phyloP scores from a whole-genome alignment of 148 eudicot genomes.

The Selenicereus undatus region DNA sequence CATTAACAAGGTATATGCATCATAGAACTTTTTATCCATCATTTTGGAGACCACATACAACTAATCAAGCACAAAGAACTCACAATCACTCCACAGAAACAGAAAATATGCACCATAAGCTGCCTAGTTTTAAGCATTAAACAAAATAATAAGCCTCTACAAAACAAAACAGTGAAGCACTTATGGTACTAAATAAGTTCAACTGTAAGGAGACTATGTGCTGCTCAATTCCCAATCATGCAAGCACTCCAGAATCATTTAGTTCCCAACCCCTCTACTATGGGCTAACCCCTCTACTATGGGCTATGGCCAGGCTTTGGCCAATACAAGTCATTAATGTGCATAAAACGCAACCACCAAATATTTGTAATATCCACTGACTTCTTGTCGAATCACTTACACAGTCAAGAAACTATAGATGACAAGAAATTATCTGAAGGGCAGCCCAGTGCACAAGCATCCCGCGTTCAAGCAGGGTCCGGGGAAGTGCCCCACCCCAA shows the following conservation, averaged over 20 bases:
- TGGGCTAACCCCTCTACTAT: not conserved
- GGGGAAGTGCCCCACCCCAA: too few species aligned
- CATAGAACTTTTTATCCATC: not conserved
- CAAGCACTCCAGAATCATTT: not conserved
- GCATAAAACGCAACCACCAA: not conserved
- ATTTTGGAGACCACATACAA: not conserved
- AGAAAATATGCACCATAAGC: not conserved
- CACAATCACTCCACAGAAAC: not conserved
- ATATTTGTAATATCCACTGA: not conserved
- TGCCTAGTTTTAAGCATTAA: not conserved
- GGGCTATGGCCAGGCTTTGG: not conserved
- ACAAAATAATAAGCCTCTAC: not conserved
- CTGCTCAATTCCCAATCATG: not conserved
- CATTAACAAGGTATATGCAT: not conserved
- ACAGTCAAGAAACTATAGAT: not conserved
- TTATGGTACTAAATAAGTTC: not conserved
- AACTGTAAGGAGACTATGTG: not conserved
- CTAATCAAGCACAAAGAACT: not conserved
- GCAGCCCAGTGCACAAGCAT: too few species aligned
- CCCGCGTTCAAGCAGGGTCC: too few species aligned
- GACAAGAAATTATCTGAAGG: not conserved
- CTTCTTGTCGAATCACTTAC: not conserved
- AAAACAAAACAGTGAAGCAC: not conserved
- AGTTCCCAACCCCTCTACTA: not conserved
- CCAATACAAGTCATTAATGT: not conserved